Conservation (phyloP, 768 basidiomycete genomes). For the Serendipita vermifera region DNA sequence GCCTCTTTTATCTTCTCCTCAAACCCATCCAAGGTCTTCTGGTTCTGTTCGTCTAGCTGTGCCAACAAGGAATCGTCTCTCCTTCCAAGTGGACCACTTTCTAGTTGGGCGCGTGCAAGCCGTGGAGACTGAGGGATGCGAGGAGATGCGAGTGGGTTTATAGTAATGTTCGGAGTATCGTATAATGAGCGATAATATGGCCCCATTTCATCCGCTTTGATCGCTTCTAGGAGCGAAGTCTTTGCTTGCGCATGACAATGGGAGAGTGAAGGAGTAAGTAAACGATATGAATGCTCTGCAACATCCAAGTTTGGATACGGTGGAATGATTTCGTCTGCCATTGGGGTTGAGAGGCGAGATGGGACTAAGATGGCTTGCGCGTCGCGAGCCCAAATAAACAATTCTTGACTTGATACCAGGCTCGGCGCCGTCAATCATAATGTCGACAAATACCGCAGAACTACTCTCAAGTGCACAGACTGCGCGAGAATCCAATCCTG, state of each 20-base stretch:
- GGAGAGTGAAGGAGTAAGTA: slow-evolving; percentile 47
- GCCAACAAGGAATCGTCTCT: slow-evolving; percentile 41
- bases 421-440: neutral
- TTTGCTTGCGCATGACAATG: slow-evolving; percentile 57
- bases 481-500: slow-evolving; percentile 33
- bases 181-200: slow-evolving; percentile 48
- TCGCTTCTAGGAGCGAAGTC: slow-evolving; percentile 51
- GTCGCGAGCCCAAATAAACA: slow-evolving; percentile 8
- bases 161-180: neutral
- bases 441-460: slow-evolving; percentile 18
- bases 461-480: slow-evolving; percentile 47
- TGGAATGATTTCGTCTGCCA: slow-evolving; percentile 75
- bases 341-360: slow-evolving; percentile 22
- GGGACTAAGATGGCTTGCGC: slow-evolving; percentile 13
- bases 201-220: slow-evolving; percentile 69
- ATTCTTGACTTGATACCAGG: slow-evolving; percentile 18
- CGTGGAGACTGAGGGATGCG: slow-evolving; percentile 11
- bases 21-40: slow-evolving; percentile 54
- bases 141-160: slow-evolving; percentile 6
- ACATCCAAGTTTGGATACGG: slow-evolving; percentile 79
- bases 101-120: slow-evolving; percentile 12
- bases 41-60: slow-evolving; percentile 55
- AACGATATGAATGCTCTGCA: slow-evolving; percentile 64
- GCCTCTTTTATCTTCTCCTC: slow-evolving; percentile 75
- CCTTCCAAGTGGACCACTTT: slow-evolving; percentile 26